phyloP scores from a whole-genome alignment of 2,329 filamentous ascomycete species.

The Madurella fahalii region DNA sequence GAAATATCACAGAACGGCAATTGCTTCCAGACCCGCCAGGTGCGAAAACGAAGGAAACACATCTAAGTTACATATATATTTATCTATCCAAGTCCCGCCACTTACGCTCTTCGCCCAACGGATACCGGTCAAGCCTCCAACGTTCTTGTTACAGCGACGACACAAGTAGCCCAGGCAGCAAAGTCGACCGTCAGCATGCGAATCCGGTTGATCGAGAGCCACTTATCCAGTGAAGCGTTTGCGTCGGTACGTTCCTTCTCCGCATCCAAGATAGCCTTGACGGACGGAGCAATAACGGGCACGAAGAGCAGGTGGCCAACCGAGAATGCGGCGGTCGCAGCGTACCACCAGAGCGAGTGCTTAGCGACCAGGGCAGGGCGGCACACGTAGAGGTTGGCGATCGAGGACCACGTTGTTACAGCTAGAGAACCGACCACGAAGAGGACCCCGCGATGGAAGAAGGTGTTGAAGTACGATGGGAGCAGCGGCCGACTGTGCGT shows the following conservation, averaged over 20 bases:
- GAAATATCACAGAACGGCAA: too few relatives aligned
- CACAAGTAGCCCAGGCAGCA: slow-evolving; percentile 32
- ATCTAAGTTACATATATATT: too few relatives aligned
- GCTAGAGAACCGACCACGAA: slow-evolving; percentile 34
- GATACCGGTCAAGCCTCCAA: neutral
- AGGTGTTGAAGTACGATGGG: slow-evolving; percentile 40
- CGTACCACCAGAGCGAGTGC: slow-evolving; percentile 33
- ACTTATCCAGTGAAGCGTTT: slow-evolving; percentile 26
- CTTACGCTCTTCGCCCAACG: too few relatives aligned
- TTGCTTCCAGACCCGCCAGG: too few relatives aligned
- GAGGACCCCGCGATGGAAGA: slow-evolving; percentile 37
- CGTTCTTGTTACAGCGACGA: slow-evolving; percentile 31
- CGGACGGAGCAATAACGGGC: slow-evolving; percentile 32
- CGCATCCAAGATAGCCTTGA: slow-evolving; percentile 30
- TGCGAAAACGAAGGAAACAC: too few relatives aligned
- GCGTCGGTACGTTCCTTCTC: slow-evolving; percentile 18
- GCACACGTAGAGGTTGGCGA: slow-evolving; percentile 25
- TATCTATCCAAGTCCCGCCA: too few relatives aligned
- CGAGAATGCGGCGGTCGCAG: slow-evolving; percentile 30
- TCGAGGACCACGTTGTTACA: slow-evolving; percentile 32
- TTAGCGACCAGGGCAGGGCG: slow-evolving; percentile 5
- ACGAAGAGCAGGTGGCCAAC: slow-evolving; percentile 33
- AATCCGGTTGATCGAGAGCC: slow-evolving; percentile 31
- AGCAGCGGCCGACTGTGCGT: slow-evolving; percentile 35
- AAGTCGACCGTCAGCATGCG: slow-evolving; percentile 35